Percentiles rank a stretch among this genome's conserved stretches.
Evolutionary conservation across 1,139 yeast species (phyloP).

Genomic region (Magnusiomyces tetraspermus): DNA sequence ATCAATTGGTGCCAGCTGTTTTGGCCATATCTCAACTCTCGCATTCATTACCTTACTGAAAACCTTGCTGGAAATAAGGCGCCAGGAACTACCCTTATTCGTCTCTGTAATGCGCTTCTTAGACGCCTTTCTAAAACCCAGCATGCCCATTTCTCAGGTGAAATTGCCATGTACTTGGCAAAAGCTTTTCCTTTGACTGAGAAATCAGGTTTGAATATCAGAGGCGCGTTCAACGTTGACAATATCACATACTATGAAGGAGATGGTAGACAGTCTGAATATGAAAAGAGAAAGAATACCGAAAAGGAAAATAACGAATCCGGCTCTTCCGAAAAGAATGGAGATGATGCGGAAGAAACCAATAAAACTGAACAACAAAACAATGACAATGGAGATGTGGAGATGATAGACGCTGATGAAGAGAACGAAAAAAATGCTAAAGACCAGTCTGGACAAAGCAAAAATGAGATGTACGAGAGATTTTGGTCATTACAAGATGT

Average conservation of each 20-base stretch:
- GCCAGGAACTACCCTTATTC: constrained; percentile 33
- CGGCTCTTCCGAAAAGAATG: too few relatives aligned
- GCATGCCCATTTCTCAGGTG: constrained; percentile 33
- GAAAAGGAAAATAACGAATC: not conserved
- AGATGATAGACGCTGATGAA: constrained; percentile 9
- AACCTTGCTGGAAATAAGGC: constrained; percentile 28
- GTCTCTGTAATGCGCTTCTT: constrained; percentile 33
- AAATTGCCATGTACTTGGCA: constrained; percentile 32
- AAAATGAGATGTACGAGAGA: constrained; percentile 16
- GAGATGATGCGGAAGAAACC: constrained; percentile 5
- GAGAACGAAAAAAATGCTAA: not conserved
- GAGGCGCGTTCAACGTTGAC: constrained; percentile 33
- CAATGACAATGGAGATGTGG: constrained; percentile 8
- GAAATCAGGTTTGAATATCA: constrained; percentile 33
- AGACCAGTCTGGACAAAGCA: constrained; percentile 1
- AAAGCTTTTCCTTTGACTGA: constrained; percentile 34
- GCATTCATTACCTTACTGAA: constrained; percentile 25
- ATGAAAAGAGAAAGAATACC: constrained; percentile 1
- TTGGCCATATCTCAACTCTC: constrained; percentile 31
- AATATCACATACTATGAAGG: constrained; percentile 29
- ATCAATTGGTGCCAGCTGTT: constrained; percentile 31
- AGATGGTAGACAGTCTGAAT: constrained; percentile 8
- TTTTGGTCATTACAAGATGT: constrained; percentile 28
- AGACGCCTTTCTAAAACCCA: constrained; percentile 32
- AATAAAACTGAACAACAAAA: constrained; percentile 3